Conservation (phyloP, 1,284 basidiomycete genomes). For the Puccinia novopanici region DNA sequence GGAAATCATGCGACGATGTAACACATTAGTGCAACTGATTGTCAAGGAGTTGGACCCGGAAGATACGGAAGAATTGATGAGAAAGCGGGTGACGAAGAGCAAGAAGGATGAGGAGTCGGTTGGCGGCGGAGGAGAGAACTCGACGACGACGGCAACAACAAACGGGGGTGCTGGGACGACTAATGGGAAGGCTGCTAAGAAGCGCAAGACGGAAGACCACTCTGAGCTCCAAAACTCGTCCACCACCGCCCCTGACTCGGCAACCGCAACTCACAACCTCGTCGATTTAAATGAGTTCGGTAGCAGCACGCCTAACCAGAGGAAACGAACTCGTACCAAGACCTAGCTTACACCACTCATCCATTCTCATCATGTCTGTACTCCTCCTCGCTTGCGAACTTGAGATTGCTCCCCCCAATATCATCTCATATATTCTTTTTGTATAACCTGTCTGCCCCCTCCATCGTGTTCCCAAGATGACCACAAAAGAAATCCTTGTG, state of each 20-base stretch:
- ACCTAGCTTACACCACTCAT: slow-evolving; percentile 9
- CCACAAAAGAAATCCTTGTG: not conserved
- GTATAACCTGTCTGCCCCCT: not conserved
- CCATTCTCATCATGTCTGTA: not conserved
- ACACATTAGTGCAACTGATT: slow-evolving; percentile 84
- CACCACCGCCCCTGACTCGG: not conserved
- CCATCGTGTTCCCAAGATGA: slow-evolving; percentile 5
- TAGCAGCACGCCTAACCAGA: slow-evolving; percentile 42
- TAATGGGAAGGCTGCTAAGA: slow-evolving; percentile 34
- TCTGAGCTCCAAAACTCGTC: slow-evolving; percentile 2
- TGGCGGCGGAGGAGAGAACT: not conserved
- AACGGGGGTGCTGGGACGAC: not conserved
- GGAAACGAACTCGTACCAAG: slow-evolving; percentile 44
- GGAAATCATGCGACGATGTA: slow-evolving; percentile 85
- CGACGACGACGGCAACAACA: not conserved
- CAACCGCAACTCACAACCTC: not conserved
- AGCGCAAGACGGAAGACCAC: slow-evolving; percentile 48
- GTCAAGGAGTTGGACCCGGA: slow-evolving; percentile 71
- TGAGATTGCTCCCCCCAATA: not conserved
- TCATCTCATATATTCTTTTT: not conserved
- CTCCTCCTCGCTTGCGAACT: not conserved
- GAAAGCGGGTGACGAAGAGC: slow-evolving; percentile 34
- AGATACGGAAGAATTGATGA: slow-evolving; percentile 49
- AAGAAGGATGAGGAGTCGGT: slow-evolving; percentile 48
- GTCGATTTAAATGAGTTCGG: slow-evolving; percentile 30